phyloP scores from a whole-genome alignment of 495 filamentous ascomycete genomes.

The Penicillium cosmopolitanum region DNA sequence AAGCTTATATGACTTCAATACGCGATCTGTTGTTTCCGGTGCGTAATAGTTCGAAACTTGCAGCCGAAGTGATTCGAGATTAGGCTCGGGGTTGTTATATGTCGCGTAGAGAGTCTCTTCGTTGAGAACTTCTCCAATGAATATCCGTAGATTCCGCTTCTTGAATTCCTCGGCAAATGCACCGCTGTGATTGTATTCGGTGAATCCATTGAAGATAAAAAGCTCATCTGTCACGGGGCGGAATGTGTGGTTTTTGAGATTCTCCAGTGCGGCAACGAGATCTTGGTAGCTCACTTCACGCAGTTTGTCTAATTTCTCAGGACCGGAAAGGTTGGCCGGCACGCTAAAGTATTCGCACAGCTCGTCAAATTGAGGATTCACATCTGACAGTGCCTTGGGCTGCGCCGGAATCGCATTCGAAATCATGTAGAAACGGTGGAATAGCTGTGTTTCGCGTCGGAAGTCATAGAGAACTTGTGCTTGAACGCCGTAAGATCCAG shows the following conservation, averaged over 20 bases:
- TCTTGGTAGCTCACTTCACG: slow-evolving; percentile 33
- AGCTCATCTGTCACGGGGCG: slow-evolving; percentile 45
- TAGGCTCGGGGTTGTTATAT: slow-evolving; percentile 37
- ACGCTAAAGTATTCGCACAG: slow-evolving; percentile 44
- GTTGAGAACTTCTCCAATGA: slow-evolving; percentile 52
- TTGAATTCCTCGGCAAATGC: slow-evolving; percentile 45
- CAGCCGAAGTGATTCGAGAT: slow-evolving; percentile 35
- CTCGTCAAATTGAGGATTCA: slow-evolving; percentile 53
- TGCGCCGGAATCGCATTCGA: slow-evolving; percentile 54
- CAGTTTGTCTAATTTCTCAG: slow-evolving; percentile 41
- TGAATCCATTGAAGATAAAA: slow-evolving; percentile 44
- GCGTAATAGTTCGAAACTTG: slow-evolving; percentile 53
- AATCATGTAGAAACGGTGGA: slow-evolving; percentile 45
- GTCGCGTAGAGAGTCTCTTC: slow-evolving; percentile 50
- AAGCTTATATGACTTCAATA: slow-evolving; percentile 43
- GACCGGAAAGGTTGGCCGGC: slow-evolving; percentile 23
- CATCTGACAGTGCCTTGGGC: slow-evolving; percentile 45
- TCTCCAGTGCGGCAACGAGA: slow-evolving; percentile 34
- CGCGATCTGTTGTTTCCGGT: slow-evolving; percentile 31
- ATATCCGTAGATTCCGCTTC: slow-evolving; percentile 38
- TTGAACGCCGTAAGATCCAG: slow-evolving; percentile 60
- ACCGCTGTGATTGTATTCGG: slow-evolving; percentile 43
- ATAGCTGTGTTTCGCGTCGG: slow-evolving; percentile 32
- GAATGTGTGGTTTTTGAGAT: slow-evolving; percentile 48
- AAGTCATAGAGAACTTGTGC: slow-evolving; percentile 53